phyloP scores from a whole-genome alignment of 345 rosid species.

The Citrus hindsii region DNA sequence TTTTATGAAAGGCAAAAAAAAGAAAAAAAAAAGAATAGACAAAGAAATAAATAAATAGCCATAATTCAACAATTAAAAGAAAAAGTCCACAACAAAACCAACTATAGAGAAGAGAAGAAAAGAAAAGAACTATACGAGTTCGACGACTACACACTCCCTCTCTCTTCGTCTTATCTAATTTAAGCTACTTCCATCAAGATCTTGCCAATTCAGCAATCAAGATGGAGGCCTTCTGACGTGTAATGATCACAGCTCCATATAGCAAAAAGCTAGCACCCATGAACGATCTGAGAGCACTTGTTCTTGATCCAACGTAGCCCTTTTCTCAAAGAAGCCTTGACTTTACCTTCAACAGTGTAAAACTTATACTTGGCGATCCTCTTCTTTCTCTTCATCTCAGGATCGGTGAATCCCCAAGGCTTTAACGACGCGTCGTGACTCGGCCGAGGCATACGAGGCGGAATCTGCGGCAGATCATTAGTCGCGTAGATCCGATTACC shows the following conservation, averaged over 20 bases:
- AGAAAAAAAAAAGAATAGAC: no score
- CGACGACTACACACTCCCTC: background rate
- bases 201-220: slow-evolving; percentile 1
- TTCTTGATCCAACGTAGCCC: slow-evolving; percentile 66
- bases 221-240: slow-evolving; percentile 20
- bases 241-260: background rate
- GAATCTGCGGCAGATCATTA: slow-evolving; percentile 26
- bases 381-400: slow-evolving; percentile 55
- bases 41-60: no score
- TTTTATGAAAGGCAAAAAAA: no score
- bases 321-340: slow-evolving; percentile 47
- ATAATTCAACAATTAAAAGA: no score
- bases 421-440: slow-evolving; percentile 19
- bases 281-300: slow-evolving; percentile 46
- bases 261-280: slow-evolving; percentile 26
- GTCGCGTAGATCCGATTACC: slow-evolving; percentile 34
- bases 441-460: slow-evolving; percentile 22
- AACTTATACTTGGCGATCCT: slow-evolving; percentile 62
- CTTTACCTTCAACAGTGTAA: slow-evolving; percentile 59
- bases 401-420: slow-evolving; percentile 48
- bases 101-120: no score
- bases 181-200: background rate
- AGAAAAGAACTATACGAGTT: background rate
- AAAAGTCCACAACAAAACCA: no score
- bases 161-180: background rate